Conservation (phyloP, 164 flowering plant genomes). For the Kingdonia uniflora region DNA sequence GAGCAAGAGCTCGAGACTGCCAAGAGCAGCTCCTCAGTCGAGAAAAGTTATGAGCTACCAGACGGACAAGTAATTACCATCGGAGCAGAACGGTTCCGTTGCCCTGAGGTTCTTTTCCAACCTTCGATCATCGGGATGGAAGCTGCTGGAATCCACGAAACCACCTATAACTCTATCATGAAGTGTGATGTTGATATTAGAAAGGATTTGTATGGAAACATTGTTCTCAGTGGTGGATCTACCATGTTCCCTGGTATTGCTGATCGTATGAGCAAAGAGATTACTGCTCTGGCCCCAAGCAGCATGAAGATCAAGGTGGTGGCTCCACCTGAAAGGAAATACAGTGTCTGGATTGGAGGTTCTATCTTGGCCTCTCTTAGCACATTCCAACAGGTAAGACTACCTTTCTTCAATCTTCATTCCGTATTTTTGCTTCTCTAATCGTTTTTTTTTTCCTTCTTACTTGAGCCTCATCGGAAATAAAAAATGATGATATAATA, state of each 20-base stretch:
- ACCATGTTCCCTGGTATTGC: constrained; percentile 87
- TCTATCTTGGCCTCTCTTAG: constrained; percentile 74
- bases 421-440: too few relatives aligned
- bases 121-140: constrained; percentile 81
- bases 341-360: constrained; percentile 90
- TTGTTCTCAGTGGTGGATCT: constrained; percentile 79
- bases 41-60: constrained; percentile 66
- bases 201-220: constrained; percentile 68
- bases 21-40: constrained; percentile 53
- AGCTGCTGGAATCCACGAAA: constrained; percentile 71
- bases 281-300: constrained; percentile 74
- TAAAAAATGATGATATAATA: too few relatives aligned
- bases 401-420: too few relatives aligned
- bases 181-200: constrained; percentile 84
- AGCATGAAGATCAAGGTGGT: constrained; percentile 89
- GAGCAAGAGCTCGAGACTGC: constrained; percentile 65
- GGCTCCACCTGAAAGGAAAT: constrained; percentile 86
- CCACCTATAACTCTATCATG: constrained; percentile 77
- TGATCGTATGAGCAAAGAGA: constrained; percentile 87
- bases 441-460: too few relatives aligned
- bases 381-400: constrained; percentile 66
- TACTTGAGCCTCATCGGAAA: too few relatives aligned
- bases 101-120: constrained; percentile 84
- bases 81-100: constrained; percentile 80
- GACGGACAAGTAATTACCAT: constrained; percentile 84